Conservation (phyloP, 2,329 filamentous ascomycete species). For the Penicillium sp. region DNA sequence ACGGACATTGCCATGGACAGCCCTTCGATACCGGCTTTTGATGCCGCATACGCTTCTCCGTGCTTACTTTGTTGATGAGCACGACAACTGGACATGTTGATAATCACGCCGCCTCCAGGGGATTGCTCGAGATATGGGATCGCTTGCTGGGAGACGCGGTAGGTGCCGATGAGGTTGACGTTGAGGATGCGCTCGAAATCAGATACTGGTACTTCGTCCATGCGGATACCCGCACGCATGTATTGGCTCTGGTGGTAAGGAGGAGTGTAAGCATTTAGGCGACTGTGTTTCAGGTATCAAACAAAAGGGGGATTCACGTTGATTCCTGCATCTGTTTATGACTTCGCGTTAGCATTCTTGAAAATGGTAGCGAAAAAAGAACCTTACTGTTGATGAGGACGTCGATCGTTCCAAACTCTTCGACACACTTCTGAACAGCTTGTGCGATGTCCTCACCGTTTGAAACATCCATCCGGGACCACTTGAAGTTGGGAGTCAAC, state of each 20-base stretch:
- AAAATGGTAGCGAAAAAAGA: neutral
- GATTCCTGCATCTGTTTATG: neutral
- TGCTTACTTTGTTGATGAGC: constrained; percentile 3
- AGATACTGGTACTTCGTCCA: constrained; percentile 4
- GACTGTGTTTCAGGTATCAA: neutral
- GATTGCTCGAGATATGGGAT: constrained; percentile 3
- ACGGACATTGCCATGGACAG: constrained; percentile 5
- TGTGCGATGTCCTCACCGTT: neutral
- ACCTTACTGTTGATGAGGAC: neutral
- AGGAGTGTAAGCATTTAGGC: neutral
- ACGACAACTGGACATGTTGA: constrained; percentile 6
- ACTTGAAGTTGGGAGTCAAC: neutral
- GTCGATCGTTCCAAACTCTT: neutral
- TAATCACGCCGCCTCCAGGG: constrained; percentile 1
- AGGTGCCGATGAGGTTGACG: constrained; percentile 4
- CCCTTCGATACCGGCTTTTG: constrained; percentile 4
- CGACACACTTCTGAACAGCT: neutral
- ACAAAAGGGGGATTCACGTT: neutral
- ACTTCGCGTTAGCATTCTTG: neutral
- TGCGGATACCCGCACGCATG: constrained; percentile 2
- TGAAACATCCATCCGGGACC: neutral
- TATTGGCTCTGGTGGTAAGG: constrained; percentile 1
- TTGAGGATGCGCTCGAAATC: constrained; percentile 1
- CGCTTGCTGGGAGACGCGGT: constrained; percentile 2
- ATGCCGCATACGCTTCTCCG: constrained; percentile 5